A percentile compares a stretch with the other conserved stretches of the same genome.
phyloP scores from a whole-genome alignment of 176 grass and related monocot species.

The Juncus inflexus region DNA sequence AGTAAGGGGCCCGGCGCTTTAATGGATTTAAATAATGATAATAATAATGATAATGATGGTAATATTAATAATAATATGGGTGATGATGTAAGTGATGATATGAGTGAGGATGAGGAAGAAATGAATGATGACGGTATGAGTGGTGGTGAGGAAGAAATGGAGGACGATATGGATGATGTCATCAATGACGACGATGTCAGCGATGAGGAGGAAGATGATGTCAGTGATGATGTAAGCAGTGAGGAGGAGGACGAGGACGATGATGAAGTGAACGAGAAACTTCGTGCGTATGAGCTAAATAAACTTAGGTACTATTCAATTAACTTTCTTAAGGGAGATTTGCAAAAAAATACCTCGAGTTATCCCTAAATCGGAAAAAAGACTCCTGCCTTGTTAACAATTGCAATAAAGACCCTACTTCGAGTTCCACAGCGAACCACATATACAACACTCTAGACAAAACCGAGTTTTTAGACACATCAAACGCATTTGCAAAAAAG shows the following conservation, averaged over 20 bases:
- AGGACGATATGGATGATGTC: background rate
- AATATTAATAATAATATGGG: background rate
- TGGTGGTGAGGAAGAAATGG: background rate
- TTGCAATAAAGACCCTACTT: constrained; percentile 8
- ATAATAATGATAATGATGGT: background rate
- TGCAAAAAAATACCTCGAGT: too few species aligned
- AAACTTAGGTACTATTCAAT: constrained; percentile 37
- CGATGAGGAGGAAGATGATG: background rate
- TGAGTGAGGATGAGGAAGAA: constrained; percentile 36
- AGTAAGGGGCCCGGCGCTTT: constrained; percentile 56
- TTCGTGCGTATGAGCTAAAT: constrained; percentile 79
- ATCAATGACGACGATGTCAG: background rate
- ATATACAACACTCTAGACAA: constrained; percentile 76
- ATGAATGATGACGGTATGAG: background rate
- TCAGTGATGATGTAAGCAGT: background rate
- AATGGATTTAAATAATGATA: constrained; percentile 21
- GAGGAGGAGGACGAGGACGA: background rate
- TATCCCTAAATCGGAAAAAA: too few species aligned
- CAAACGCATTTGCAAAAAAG: constrained; percentile 49
- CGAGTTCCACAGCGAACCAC: constrained; percentile 74
- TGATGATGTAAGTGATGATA: constrained; percentile 4
- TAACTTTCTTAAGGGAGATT: too few species aligned
- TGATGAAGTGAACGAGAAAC: constrained; percentile 46
- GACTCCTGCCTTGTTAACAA: too few species aligned
- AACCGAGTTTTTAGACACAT: constrained; percentile 71